Percentiles rank a stretch among this genome's conserved stretches.
Evolutionary conservation across 495 filamentous ascomycete species (phyloP).

Genomic region (Penicillium canariense): DNA sequence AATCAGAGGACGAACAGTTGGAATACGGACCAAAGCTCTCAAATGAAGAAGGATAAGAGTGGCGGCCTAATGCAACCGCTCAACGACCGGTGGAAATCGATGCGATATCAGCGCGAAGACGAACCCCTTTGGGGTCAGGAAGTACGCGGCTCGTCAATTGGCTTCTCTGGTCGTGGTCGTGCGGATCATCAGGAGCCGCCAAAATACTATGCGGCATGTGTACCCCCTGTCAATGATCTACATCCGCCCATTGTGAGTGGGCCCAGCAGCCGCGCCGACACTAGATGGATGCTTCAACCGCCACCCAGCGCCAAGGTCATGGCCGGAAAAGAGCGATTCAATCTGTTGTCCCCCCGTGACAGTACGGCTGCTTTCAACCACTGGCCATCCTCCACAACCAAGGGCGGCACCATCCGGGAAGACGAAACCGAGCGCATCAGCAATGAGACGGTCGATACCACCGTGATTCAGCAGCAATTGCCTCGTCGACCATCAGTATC

Average conservation of each 20-base stretch:
- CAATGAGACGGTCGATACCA: conserved; percentile 12
- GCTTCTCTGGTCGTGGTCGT: conserved; percentile 50
- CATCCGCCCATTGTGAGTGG: conserved; percentile 84
- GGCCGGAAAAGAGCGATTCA: conserved; percentile 70
- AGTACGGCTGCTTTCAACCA: conserved; percentile 15
- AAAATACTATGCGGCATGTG: conserved; percentile 64
- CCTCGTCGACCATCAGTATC: conserved; percentile 26
- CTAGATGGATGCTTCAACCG: conserved; percentile 89
- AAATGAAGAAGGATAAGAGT: conserved; percentile 32
- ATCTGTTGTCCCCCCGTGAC: conserved; percentile 26
- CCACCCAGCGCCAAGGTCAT: conserved; percentile 82
- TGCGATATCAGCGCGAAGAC: conserved; percentile 79
- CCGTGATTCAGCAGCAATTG: conserved; percentile 8
- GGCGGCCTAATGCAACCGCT: conserved; percentile 35
- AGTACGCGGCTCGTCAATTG: conserved; percentile 49
- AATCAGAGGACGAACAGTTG: conserved; percentile 51
- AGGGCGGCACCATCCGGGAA: conserved; percentile 1
- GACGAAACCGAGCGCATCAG: conserved; percentile 3
- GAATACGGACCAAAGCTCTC: conserved; percentile 36
- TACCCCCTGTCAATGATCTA: conserved; percentile 80
- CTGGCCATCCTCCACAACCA: conserved; percentile 13
- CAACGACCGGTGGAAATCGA: conserved; percentile 65
- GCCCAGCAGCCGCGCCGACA: conserved; percentile 62
- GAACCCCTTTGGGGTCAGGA: conserved; percentile 74
- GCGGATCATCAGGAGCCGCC: conserved; percentile 41